phyloP scores from a whole-genome alignment of 495 filamentous ascomycete genomes.

The Penicillium bovifimosum region DNA sequence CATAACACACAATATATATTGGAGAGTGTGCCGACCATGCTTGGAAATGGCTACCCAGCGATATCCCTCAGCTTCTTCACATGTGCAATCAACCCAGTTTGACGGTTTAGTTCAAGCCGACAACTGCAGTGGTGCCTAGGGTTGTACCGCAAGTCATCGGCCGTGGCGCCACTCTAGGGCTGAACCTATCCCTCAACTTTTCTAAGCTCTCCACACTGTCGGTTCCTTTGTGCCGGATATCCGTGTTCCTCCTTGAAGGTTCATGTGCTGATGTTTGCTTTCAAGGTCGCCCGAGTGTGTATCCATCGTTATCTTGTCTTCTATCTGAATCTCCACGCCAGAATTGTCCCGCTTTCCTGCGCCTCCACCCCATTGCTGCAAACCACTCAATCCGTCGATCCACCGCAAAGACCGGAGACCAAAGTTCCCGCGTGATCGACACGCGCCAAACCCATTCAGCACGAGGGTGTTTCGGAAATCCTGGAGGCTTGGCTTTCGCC shows the following conservation, averaged over 20 bases:
- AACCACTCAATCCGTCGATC: slow-evolving; percentile 23
- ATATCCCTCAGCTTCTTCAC: not conserved
- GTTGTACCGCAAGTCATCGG: not conserved
- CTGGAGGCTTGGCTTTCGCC: too few species aligned
- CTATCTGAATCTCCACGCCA: not conserved
- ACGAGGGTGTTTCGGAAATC: not conserved
- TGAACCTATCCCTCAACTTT: not conserved
- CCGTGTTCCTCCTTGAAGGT: not conserved
- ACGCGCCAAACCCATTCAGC: slow-evolving; percentile 15
- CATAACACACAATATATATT: too few species aligned
- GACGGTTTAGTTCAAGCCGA: slow-evolving; percentile 3
- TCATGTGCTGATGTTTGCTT: not conserved
- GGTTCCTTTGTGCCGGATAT: not conserved
- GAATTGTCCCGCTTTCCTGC: not conserved
- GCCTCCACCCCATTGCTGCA: slow-evolving; percentile 6
- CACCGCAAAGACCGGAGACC: slow-evolving; percentile 2
- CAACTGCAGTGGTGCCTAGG: not conserved
- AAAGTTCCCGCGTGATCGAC: slow-evolving; percentile 39
- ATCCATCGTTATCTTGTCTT: slow-evolving; percentile 2
- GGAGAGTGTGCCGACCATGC: too few species aligned
- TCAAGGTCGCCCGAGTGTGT: too few species aligned
- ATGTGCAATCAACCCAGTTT: not conserved
- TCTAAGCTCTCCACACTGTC: not conserved
- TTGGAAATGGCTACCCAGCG: too few species aligned
- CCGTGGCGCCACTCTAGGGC: not conserved